Conservation (phyloP, 106 monocot genomes). For the Posidonia australis region DNA sequence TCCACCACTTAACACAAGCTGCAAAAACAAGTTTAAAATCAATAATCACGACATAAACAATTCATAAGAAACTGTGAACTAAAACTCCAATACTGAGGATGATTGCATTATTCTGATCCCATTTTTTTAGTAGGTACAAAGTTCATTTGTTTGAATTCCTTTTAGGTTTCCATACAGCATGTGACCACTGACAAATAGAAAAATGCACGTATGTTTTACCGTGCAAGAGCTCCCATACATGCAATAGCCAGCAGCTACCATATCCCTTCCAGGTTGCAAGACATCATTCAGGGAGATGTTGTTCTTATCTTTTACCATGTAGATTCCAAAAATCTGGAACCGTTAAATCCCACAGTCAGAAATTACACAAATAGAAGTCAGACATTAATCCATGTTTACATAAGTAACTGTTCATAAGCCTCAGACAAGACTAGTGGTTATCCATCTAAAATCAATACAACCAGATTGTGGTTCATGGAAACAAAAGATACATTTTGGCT, state of each 20-base stretch:
- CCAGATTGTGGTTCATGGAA: no score
- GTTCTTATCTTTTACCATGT: conserved; percentile 53
- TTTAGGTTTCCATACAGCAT: neutral
- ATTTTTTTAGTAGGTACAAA: neutral
- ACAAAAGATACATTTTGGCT: no score
- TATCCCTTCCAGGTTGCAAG: conserved; percentile 71
- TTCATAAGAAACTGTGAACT: no score
- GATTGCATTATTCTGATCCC: no score
- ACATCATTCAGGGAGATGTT: conserved; percentile 64
- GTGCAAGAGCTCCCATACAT: conserved; percentile 99
- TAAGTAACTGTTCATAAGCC: no score
- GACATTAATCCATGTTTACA: no score
- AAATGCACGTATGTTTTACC: conserved; percentile 28
- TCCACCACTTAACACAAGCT: conserved; percentile 88
- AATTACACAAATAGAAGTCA: no score
- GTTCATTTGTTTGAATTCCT: neutral
- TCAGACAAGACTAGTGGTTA: no score
- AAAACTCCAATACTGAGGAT: no score
- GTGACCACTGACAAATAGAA: neutral
- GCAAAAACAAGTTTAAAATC: conserved; percentile 12
- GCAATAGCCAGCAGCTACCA: conserved; percentile 98
- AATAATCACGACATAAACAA: no score
- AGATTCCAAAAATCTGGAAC: conserved; percentile 87
- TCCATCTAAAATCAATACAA: no score
- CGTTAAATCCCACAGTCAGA: neutral